Base-by-base conservation (phyloP, 495 filamentous ascomycete genomes). In the Penicillium dipodomyicola region DNA sequence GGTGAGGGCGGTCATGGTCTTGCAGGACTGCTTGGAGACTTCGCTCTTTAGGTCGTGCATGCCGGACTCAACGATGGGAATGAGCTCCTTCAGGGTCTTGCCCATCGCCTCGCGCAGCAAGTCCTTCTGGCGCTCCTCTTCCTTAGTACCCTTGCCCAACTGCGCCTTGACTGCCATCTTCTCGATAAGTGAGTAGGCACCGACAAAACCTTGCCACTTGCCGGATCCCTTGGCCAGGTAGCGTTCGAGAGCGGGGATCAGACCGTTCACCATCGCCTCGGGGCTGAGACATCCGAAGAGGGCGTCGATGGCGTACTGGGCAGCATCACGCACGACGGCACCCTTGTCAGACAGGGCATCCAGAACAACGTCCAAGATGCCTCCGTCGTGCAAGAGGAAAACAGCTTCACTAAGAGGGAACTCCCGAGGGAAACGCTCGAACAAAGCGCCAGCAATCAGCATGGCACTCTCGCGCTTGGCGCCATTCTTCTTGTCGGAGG, bases 31-130 rank as follows among this genome's bases (percentile, higher is more conserved):
- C 77, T 96, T 96, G 63, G 86, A 84, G 46, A 90, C 92, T 59
- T 98, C 94, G 53, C 77, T 64, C 79, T 97, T 99, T 60, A 99
- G 77, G 72, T 99, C 95, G 68, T 96, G 90, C 92, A 99, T 97
- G 58, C 91, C 92, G 45, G 78, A 80, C 76, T 99, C 94, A 30
- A 93, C 92, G 35, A 96, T 78, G 5, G 93, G 93, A 60, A 99
- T 99, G 61, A 99, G 71, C 20, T 85, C 82, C 64, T 95, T 93
- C 4, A 99, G 81, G 63, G 88, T 89, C 71, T 88, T 90, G 33
- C 94, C 94, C 91, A 99, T 93, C 14, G 88, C 80, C 61, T 96
- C 91, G 52, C 93, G 83, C 35, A 97, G 78, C 42, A 97, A 72
- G 67, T 96, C 92, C 77, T 96, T 95, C 59, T 88, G 80, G 44